Evolutionary conservation across 805 yeast genomes (phyloP).

Genomic region (Ogataea neopini): DNA sequence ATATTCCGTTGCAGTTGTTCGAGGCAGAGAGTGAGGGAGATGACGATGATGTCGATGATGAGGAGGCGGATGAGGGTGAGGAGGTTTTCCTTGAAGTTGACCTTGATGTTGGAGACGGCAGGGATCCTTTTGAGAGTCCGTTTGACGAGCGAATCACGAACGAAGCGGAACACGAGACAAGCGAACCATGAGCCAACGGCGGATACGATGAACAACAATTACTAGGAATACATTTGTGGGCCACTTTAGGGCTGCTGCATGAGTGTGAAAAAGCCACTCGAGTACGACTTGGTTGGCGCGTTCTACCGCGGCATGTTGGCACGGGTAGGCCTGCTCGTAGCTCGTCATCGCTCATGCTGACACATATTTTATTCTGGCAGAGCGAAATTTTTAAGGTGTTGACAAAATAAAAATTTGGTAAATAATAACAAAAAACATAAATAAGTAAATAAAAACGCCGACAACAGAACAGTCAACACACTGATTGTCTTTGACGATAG

Average conservation of each 20-base stretch:
- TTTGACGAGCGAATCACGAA: constrained; percentile 14
- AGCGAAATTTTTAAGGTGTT: constrained; percentile 11
- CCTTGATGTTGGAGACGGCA: constrained; percentile 12
- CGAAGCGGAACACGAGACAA: too few relatives aligned
- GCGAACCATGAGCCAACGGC: too few relatives aligned
- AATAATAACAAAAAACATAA: constrained; percentile 23
- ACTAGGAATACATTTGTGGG: too few relatives aligned
- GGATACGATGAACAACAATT: too few relatives aligned
- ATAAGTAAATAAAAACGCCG: constrained; percentile 5
- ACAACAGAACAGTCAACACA: background rate
- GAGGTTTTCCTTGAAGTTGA: constrained; percentile 24
- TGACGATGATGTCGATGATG: constrained; percentile 9
- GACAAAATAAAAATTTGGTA: constrained; percentile 22
- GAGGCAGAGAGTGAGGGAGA: constrained; percentile 17
- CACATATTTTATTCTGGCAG: constrained; percentile 6
- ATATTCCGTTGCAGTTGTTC: constrained; percentile 21
- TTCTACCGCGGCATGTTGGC: too few relatives aligned
- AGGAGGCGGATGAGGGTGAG: constrained; percentile 5
- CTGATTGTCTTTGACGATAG: background rate
- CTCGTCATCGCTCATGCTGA: too few relatives aligned
- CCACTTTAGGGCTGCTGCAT: too few relatives aligned
- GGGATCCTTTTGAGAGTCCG: constrained; percentile 23
- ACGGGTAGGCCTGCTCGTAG: too few relatives aligned
- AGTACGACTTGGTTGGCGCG: too few relatives aligned
- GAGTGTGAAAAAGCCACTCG: too few relatives aligned